Base-by-base conservation (phyloP, 2,329 filamentous ascomycete species). In the Catunica adiposa region DNA sequence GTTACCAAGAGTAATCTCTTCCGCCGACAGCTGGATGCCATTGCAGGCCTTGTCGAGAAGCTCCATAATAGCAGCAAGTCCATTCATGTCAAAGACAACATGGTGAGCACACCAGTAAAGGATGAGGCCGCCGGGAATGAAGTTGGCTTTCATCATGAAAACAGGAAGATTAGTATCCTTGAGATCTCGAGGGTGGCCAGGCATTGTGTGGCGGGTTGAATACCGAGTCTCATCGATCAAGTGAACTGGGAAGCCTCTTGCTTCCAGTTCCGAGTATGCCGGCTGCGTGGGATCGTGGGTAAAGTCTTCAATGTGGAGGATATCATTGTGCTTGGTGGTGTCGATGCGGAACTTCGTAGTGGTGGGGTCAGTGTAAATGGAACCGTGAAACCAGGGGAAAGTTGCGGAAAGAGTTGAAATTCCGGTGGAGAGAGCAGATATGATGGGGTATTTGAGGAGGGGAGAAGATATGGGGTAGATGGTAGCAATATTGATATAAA, bases 1-100 rank as follows among this genome's bases (percentile, higher is more conserved):
- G 22, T 47, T 54, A 11, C 40, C 44, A n/a, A 54, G n/a, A 7
- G 23, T n/a, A n/a, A 54, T n/a, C 14, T 54, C 53, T 20, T 54
- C 14, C 1, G 23, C 40, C 7, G 42, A 31, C 17, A 54, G 29
- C n/a, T 47, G 15, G 9, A 31, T 15, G 25, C 40, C 40, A 7
- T 29, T 37, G 25, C 53, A 54, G 25, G 17, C n/a, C 8, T 40
- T 38, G 2, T 38, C 44, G n/a, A 54, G 40, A 38, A 54, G 47
- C 6, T 47, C 53, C 9, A 54, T 46, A 1, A 26, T 47, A 7
- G 40, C 20, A 17, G 29, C 42, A n/a, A 22, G 20, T n/a, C 53
- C 53, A 48, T 31, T 47, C 25, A 54, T 47, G n/a, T 54, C 53
- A 47, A 34, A 22, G 15, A 54, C 42, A 25, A 34, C 17, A 9